phyloP scores from a whole-genome alignment of 805 yeast species.

The Cyberlindnera nakhonratchasimensis region DNA sequence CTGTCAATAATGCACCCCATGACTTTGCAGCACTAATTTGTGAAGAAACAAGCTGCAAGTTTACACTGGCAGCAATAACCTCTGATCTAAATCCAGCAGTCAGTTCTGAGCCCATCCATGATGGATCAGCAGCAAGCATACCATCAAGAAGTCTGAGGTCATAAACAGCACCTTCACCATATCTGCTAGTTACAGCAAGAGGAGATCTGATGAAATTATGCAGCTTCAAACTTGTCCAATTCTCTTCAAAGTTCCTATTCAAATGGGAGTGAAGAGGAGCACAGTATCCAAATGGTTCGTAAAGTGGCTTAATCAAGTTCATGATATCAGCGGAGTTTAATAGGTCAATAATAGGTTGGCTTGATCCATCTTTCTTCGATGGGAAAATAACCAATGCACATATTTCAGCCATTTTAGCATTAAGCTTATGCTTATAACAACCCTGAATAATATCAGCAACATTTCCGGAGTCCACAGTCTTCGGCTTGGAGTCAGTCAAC shows the following conservation, averaged over 20 bases:
- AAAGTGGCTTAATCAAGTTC: constrained; percentile 32
- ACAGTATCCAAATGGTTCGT: constrained; percentile 45
- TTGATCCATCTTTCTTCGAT: constrained; percentile 41
- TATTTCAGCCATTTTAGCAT: constrained; percentile 70
- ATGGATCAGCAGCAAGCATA: constrained; percentile 42
- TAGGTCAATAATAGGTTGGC: constrained; percentile 39
- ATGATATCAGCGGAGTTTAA: constrained; percentile 38
- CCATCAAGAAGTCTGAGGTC: constrained; percentile 61
- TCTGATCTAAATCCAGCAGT: constrained; percentile 41
- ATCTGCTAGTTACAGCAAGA: constrained; percentile 42
- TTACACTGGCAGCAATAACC: constrained; percentile 56
- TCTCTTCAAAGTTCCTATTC: constrained; percentile 41
- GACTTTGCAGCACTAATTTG: constrained; percentile 71
- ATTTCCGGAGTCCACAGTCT: constrained; percentile 6
- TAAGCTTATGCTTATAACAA: constrained; percentile 54
- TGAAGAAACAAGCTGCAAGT: constrained; percentile 58
- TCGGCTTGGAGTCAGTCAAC: constrained; percentile 18
- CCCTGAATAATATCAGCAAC: constrained; percentile 30
- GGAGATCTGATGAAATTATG: constrained; percentile 50
- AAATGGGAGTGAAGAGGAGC: constrained; percentile 44
- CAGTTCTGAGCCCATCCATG: constrained; percentile 38
- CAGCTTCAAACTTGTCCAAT: constrained; percentile 46
- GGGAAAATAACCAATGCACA: constrained; percentile 69
- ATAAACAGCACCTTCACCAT: constrained; percentile 53
- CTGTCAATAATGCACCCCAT: constrained; percentile 72